Percentiles rank a stretch among this genome's conserved stretches.
Conservation (phyloP, 805 yeast species). For the Pichia nakasei region DNA sequence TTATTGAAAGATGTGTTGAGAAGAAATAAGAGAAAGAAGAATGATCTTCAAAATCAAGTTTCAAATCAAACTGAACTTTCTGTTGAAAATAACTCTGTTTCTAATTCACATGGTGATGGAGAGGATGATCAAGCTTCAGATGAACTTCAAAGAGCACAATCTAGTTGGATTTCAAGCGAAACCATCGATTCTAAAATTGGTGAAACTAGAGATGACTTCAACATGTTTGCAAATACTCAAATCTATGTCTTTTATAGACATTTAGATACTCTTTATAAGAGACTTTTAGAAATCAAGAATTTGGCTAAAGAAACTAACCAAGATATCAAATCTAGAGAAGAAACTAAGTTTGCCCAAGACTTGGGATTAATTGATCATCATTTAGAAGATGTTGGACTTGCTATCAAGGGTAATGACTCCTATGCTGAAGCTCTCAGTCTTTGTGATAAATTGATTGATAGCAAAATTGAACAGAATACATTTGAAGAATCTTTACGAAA, state of each 20-base stretch:
- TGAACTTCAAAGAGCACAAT: conserved; percentile 26
- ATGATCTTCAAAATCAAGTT: conserved; percentile 2
- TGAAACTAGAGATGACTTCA: conserved; percentile 46
- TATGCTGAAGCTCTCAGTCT: conserved; percentile 72
- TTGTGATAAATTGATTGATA: conserved; percentile 72
- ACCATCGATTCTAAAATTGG: conserved; percentile 16
- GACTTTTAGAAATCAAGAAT: conserved; percentile 69
- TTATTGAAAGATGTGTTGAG: conserved; percentile 51
- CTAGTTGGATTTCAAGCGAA: conserved; percentile 29
- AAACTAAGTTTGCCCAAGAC: conserved; percentile 77
- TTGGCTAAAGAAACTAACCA: conserved; percentile 62
- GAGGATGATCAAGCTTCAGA: conserved; percentile 11
- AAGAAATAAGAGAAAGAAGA: conserved; percentile 27
- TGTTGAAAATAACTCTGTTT: conserved; percentile 8
- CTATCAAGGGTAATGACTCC: conserved; percentile 58
- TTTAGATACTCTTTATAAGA: conserved; percentile 68
- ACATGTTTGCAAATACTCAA: conserved; percentile 81
- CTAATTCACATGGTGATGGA: background rate
- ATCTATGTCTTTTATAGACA: conserved; percentile 86
- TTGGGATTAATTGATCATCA: conserved; percentile 74
- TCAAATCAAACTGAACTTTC: background rate
- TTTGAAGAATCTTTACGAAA: conserved; percentile 94
- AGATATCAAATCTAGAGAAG: conserved; percentile 57
- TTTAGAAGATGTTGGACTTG: conserved; percentile 71
- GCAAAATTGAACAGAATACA: conserved; percentile 87